phyloP scores from a whole-genome alignment of 2,329 filamentous ascomycete species.

The Ophiobolus disseminans region DNA sequence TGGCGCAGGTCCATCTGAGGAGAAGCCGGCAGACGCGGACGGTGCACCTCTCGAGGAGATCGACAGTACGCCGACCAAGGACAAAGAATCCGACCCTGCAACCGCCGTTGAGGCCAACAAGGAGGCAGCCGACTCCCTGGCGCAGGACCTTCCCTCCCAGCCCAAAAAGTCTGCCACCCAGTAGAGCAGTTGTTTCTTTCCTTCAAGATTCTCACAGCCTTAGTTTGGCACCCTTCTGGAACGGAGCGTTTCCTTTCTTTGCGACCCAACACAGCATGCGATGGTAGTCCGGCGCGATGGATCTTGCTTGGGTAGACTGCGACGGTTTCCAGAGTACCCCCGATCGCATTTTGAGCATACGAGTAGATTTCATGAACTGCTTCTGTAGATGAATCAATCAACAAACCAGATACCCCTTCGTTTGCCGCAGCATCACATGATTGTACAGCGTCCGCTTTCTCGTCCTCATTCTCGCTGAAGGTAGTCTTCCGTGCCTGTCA shows the following conservation, averaged over 20 bases:
- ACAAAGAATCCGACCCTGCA: constrained; percentile 22
- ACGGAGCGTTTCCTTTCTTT: not conserved
- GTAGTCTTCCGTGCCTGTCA: too few species aligned
- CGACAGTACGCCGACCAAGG: constrained; percentile 11
- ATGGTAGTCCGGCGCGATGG: constrained; percentile 23
- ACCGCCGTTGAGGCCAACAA: constrained; percentile 13
- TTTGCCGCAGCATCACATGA: too few species aligned
- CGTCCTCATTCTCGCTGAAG: too few species aligned
- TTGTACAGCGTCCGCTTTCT: too few species aligned
- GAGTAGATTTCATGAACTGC: not conserved
- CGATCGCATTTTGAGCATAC: not conserved
- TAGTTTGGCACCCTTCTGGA: too few species aligned
- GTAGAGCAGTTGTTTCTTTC: too few species aligned
- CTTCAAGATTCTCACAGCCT: too few species aligned
- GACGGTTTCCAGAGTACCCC: constrained; percentile 4
- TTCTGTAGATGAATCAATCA: not conserved
- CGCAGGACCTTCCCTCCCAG: constrained; percentile 16
- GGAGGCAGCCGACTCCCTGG: not conserved
- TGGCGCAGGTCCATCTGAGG: constrained; percentile 1
- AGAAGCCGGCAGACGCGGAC: constrained; percentile 5
- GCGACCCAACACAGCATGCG: constrained; percentile 12
- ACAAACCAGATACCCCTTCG: not conserved
- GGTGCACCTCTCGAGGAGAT: not conserved
- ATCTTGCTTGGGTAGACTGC: constrained; percentile 10
- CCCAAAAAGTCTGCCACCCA: constrained; percentile 16